Base-by-base conservation (phyloP, 768 basidiomycete species). In the Tulasnella sp. region DNA sequence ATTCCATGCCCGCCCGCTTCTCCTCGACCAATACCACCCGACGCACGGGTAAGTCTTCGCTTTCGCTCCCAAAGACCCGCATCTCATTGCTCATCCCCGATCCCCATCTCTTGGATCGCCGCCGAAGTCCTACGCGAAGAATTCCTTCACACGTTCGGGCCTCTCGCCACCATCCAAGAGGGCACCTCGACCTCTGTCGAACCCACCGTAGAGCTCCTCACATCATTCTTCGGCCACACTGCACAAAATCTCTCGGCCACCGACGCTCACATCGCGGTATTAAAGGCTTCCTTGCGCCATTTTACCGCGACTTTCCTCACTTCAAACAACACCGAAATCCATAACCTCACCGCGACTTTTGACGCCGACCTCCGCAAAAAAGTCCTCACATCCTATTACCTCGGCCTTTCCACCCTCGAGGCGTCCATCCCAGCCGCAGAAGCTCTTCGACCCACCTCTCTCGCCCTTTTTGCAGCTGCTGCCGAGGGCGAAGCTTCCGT, bases 91-190 rank as follows among this genome's bases (percentile, higher is more conserved):
- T n/a, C n/a, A n/a, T n/a, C 22, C 49, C 91, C 92, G 78, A 90
- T 98, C 83, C 94, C 93, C 67, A 92, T 97, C 77, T 91, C 94
- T 67, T 97, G 96, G 96, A 93, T 95, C 81, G 88, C 90, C 74
- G 95, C 96, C 72, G 95, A 97, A 85, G 90, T 96, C 81, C 89
- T 97, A 76, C 87, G 92, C 81, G 95, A 97, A 81, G 93, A 96
- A 77, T 98, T 97, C 82, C 84, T 86, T 75, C 89, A 93, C 83
- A 83, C 87, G 74, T 80, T 81, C 70, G 75, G 79, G 40, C 79
- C 80, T 12, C 77, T 80, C 64, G 81, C 82, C 70, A 82, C 80
- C 29, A 77, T 79, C 37, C 71, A 85, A 85, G 39, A 87, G 86
- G 70, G 25, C 34, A 78, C 72, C 70, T 77, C 25, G 31, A 34